Conservation (phyloP, 805 yeast genomes). For the Grigorovia jiainica region DNA sequence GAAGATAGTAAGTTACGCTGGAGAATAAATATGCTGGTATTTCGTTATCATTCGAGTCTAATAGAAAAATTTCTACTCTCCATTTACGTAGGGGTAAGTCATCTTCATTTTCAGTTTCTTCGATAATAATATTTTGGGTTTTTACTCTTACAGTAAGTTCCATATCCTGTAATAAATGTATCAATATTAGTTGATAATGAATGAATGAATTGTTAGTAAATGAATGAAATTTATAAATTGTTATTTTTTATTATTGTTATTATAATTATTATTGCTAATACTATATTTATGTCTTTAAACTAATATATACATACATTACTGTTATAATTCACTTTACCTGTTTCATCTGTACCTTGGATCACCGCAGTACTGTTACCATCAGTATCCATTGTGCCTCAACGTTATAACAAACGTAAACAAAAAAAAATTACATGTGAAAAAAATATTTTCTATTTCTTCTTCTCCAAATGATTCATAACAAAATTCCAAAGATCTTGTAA, state of each 20-base stretch:
- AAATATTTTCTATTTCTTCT: constrained; percentile 1
- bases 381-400: no score
- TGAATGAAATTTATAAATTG: no score
- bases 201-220: no score
- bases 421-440: not conserved
- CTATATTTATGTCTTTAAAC: no score
- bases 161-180: not conserved
- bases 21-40: constrained; percentile 76
- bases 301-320: no score
- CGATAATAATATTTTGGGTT: constrained; percentile 68
- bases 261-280: no score
- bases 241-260: no score
- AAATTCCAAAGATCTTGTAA: constrained; percentile 92
- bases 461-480: constrained; percentile 56
- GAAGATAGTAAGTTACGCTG: constrained; percentile 78
- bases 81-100: constrained; percentile 87
- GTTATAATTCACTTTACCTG: no score
- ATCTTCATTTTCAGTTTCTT: constrained; percentile 34
- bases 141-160: constrained; percentile 74
- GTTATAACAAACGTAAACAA: no score
- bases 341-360: no score
- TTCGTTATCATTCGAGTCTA: constrained; percentile 70
- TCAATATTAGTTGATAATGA: no score
- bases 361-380: no score
- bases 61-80: constrained; percentile 63